Evolutionary conservation across 495 filamentous ascomycete genomes (phyloP).

Genomic region (Penicillium pulvis): DNA sequence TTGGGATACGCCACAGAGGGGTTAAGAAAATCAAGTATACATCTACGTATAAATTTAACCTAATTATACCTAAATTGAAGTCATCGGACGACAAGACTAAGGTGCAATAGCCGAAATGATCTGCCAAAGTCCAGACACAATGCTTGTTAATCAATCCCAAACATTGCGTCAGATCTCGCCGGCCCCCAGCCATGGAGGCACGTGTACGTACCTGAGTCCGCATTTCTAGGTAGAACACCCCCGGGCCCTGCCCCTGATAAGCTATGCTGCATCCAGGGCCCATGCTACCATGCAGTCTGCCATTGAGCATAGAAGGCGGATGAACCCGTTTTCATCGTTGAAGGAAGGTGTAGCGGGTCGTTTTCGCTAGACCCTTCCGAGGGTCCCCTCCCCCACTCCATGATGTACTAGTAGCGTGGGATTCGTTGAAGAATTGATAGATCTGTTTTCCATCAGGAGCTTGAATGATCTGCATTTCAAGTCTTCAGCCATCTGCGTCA

Average conservation of each 20-base stretch:
- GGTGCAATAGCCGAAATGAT: neutral
- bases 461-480: neutral
- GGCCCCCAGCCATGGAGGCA: neutral
- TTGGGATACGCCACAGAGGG: conserved; percentile 3
- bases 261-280: neutral
- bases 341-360: neutral
- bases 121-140: neutral
- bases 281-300: neutral
- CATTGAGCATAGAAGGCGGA: neutral
- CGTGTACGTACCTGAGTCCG: neutral
- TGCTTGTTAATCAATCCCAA: conserved; percentile 2
- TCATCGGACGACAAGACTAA: neutral
- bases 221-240: neutral
- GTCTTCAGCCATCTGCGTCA: neutral
- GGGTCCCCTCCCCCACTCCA: neutral
- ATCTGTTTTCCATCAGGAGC: neutral
- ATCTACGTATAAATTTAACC: neutral
- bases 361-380: neutral
- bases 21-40: neutral
- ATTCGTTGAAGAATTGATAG: neutral
- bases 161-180: conserved; percentile 1
- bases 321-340: neutral
- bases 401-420: neutral
- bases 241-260: neutral
- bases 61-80: too few relatives aligned